phyloP scores from a whole-genome alignment of 1,284 basidiomycete genomes.

The Malassezia japonica region DNA sequence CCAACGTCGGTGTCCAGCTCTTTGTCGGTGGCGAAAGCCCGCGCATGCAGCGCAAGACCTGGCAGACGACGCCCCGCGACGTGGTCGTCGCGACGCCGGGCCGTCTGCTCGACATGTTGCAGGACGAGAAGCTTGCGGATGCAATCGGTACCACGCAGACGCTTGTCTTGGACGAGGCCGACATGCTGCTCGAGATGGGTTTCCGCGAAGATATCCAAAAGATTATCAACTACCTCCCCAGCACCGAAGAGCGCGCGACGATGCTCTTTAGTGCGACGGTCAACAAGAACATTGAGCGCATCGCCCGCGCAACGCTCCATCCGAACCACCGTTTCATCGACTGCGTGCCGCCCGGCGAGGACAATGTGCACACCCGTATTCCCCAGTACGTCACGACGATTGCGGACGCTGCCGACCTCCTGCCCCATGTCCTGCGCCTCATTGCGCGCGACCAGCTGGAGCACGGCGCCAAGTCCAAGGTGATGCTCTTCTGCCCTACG shows the following conservation, averaged over 20 bases:
- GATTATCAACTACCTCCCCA: slow-evolving; percentile 64
- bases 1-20: slow-evolving; percentile 55
- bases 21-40: slow-evolving; percentile 73
- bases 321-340: slow-evolving; percentile 58
- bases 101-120: slow-evolving; percentile 69
- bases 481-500: slow-evolving; percentile 80
- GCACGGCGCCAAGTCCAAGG: slow-evolving; percentile 64
- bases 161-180: slow-evolving; percentile 88
- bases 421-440: slow-evolving; percentile 69
- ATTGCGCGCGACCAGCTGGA: slow-evolving; percentile 80
- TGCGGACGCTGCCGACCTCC: slow-evolving; percentile 59
- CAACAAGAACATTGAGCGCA: slow-evolving; percentile 51
- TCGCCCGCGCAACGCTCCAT: slow-evolving; percentile 56
- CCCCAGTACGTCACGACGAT: slow-evolving; percentile 75
- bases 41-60: slow-evolving; percentile 60
- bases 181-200: slow-evolving; percentile 90
- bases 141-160: slow-evolving; percentile 53
- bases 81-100: slow-evolving; percentile 90
- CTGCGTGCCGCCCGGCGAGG: slow-evolving; percentile 55
- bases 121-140: slow-evolving; percentile 38
- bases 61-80: slow-evolving; percentile 61
- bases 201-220: slow-evolving; percentile 80
- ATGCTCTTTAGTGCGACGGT: slow-evolving; percentile 88
- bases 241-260: slow-evolving; percentile 65
- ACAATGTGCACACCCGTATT: slow-evolving; percentile 66